Evolutionary conservation across 2,329 filamentous ascomycete genomes (phyloP).

Genomic region (Fonsecaea pugnacius): DNA sequence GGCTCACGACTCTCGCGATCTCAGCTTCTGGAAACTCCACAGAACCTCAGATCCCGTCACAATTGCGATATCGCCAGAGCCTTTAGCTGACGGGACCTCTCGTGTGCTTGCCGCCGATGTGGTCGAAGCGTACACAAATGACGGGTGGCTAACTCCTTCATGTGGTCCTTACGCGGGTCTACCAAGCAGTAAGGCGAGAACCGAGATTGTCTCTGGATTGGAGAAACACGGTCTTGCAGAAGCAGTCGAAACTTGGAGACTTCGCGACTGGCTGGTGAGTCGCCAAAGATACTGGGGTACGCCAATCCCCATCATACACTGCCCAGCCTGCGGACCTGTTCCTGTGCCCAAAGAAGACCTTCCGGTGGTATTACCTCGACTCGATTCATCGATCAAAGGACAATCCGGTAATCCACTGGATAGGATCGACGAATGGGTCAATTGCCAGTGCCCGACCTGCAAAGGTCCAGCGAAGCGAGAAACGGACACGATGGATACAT

Average conservation of each 20-base stretch:
- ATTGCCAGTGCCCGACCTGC: conserved; percentile 75
- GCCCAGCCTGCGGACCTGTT: conserved; percentile 73
- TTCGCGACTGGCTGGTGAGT: conserved; percentile 88
- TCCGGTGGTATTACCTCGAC: conserved; percentile 73
- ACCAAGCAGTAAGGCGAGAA: conserved; percentile 65
- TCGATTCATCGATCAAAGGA: conserved; percentile 67
- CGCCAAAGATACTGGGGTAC: conserved; percentile 92
- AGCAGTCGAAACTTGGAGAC: conserved; percentile 72
- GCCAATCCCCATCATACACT: conserved; percentile 87
- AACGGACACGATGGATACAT: conserved; percentile 95
- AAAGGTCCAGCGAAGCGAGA: conserved; percentile 73
- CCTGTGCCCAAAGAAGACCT: conserved; percentile 77
- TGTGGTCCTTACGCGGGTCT: conserved; percentile 69
- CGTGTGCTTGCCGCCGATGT: conserved; percentile 43
- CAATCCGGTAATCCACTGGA: conserved; percentile 79
- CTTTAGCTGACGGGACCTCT: conserved; percentile 42
- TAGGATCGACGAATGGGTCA: conserved; percentile 71
- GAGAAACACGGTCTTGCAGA: conserved; percentile 61
- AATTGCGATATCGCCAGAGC: conserved; percentile 59
- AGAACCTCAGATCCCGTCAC: conserved; percentile 63
- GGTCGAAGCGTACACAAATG: conserved; percentile 62
- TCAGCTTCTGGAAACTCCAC: conserved; percentile 77
- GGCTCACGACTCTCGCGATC: conserved; percentile 77
- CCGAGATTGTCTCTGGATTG: conserved; percentile 61
- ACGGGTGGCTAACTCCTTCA: conserved; percentile 69